Percentiles rank a stretch among this genome's conserved stretches.
phyloP scores from a whole-genome alignment of 305 asterid genomes.

The Solanum hybrid region DNA sequence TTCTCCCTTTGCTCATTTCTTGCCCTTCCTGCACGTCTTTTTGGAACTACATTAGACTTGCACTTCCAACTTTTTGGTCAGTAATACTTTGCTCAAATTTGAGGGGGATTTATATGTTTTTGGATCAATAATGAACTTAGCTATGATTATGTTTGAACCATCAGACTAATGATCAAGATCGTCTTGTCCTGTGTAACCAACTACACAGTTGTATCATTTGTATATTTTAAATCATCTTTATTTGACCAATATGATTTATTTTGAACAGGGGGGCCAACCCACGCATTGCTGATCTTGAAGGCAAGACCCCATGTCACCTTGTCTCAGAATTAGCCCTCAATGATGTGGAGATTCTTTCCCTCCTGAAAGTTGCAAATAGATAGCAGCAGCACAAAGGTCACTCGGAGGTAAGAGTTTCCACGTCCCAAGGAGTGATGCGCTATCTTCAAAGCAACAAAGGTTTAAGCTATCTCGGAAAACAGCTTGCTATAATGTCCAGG shows the following conservation, averaged over 20 bases:
- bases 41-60: neutral
- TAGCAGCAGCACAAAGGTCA: conserved; percentile 19
- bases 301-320: conserved; percentile 57
- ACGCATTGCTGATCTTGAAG: conserved; percentile 53
- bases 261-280: conserved; percentile 74
- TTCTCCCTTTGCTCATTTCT: neutral
- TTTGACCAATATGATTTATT: neutral
- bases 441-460: neutral
- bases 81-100: neutral
- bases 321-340: conserved; percentile 44
- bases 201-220: neutral
- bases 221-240: neutral
- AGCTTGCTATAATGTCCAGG: neutral
- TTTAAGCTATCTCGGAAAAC: neutral
- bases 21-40: neutral
- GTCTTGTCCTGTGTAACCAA: neutral
- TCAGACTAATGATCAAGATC: neutral
- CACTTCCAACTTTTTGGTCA: neutral
- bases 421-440: neutral
- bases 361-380: conserved; percentile 49
- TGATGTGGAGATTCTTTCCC: conserved; percentile 64
- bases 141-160: neutral
- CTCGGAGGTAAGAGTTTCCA: neutral
- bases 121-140: neutral
- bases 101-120: neutral